These are phyloP conservation scores for Darksidea phi DNA, from an alignment of 495 filamentous ascomycete genomes.

Conservation along the genomic window DNA sequence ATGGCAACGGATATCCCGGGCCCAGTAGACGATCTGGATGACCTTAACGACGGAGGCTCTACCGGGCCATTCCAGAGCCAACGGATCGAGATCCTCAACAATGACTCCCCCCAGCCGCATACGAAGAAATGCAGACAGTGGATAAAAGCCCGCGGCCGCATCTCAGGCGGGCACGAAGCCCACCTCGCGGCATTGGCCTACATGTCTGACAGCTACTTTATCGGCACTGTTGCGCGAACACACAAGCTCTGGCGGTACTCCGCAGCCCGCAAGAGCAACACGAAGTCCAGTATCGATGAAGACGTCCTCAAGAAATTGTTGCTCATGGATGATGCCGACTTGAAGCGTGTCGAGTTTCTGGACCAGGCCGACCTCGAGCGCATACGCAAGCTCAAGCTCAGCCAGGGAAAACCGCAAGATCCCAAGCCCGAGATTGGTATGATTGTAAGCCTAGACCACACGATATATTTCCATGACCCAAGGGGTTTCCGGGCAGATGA, in stretches of 20 bases:
- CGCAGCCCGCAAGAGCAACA: slow-evolving; percentile 38
- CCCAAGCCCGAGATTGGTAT: slow-evolving; percentile 67
- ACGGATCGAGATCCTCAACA: slow-evolving; percentile 53
- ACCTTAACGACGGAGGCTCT: slow-evolving; percentile 14
- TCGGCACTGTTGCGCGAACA: slow-evolving; percentile 77
- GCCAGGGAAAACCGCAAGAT: slow-evolving; percentile 15
- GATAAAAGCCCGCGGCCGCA: slow-evolving; percentile 71
- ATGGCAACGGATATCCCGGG: slow-evolving; percentile 49
- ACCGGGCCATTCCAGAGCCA: slow-evolving; percentile 60
- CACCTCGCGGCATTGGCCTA: slow-evolving; percentile 88
- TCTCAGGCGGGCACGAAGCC: slow-evolving; percentile 63
- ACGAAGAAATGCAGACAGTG: slow-evolving; percentile 65
- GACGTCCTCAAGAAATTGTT: slow-evolving; percentile 36
- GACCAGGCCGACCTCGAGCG: slow-evolving; percentile 27
- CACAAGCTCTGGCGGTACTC: slow-evolving; percentile 61
- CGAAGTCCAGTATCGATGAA: slow-evolving; percentile 35
- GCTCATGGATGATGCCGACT: slow-evolving; percentile 34
- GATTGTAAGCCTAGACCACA: slow-evolving; percentile 94
- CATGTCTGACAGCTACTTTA: slow-evolving; percentile 87
- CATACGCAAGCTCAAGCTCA: slow-evolving; percentile 17
- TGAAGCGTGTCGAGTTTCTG: slow-evolving; percentile 30
- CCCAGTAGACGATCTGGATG: slow-evolving; percentile 33
- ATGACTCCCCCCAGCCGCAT: slow-evolving; percentile 52
- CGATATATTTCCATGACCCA: slow-evolving; percentile 92
- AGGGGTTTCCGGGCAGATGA: slow-evolving; percentile 78